Evolutionary conservation across 1,284 basidiomycete species (phyloP).

Genomic region (Sanghuangporus weigelae): DNA sequence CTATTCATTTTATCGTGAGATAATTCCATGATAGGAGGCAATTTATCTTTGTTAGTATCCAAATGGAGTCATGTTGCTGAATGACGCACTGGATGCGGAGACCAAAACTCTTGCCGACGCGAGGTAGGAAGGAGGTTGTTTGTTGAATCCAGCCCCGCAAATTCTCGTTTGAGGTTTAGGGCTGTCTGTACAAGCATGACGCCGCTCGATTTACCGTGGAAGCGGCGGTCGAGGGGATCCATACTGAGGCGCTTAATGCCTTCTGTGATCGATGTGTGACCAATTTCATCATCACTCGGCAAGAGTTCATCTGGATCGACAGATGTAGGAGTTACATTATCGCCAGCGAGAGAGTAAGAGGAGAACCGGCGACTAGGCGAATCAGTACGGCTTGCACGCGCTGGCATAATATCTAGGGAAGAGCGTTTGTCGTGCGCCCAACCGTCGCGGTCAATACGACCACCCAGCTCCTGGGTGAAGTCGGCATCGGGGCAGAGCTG

Average conservation of each 20-base stretch:
- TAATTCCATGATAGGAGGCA: not conserved
- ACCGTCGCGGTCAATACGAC: constrained; percentile 40
- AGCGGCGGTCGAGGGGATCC: constrained; percentile 38
- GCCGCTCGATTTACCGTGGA: constrained; percentile 71
- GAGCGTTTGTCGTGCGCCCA: constrained; percentile 31
- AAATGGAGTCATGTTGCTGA: not conserved
- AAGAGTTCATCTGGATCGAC: constrained; percentile 28
- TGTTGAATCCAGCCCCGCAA: constrained; percentile 31
- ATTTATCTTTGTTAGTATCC: not conserved
- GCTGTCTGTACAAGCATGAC: constrained; percentile 61
- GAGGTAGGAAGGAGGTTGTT: constrained; percentile 12
- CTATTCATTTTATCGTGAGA: constrained; percentile 27
- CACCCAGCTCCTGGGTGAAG: constrained; percentile 42
- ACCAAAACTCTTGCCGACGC: constrained; percentile 28
- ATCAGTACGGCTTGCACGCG: constrained; percentile 12
- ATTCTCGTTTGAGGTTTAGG: constrained; percentile 60
- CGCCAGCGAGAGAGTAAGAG: not conserved
- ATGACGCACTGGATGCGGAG: constrained; percentile 23
- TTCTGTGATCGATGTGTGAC: constrained; percentile 32
- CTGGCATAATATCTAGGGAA: constrained; percentile 14
- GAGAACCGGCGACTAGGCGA: constrained; percentile 7
- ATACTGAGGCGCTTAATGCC: constrained; percentile 33
- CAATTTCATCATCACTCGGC: constrained; percentile 34
- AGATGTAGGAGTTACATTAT: not conserved
- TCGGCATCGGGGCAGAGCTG: constrained; percentile 49